A percentile compares a stretch with the other conserved stretches of the same genome.
Conservation (phyloP, 306 rosid species). For the Bauhinia variegata region DNA sequence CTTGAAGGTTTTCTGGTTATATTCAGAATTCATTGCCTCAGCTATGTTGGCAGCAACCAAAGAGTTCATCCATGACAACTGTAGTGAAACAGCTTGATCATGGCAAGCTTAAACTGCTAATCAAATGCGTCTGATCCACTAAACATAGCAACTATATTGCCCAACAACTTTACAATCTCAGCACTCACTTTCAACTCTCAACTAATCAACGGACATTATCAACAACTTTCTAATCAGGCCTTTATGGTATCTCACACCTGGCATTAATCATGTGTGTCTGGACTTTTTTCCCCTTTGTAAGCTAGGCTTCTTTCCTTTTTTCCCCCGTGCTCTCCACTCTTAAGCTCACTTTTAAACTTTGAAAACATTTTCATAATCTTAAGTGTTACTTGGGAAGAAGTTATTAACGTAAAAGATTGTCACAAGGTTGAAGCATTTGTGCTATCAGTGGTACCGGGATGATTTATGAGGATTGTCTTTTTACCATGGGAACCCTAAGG, state of each 20-base stretch:
- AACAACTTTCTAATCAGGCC: slow-evolving; percentile 90
- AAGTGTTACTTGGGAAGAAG: slow-evolving; percentile 5
- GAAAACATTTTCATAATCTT: background rate
- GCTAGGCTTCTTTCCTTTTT: slow-evolving; percentile 32
- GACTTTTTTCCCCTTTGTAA: slow-evolving; percentile 31
- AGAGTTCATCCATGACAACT: slow-evolving; percentile 97
- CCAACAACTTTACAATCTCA: slow-evolving; percentile 94
- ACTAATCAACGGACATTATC: slow-evolving; percentile 98
- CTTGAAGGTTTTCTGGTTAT: slow-evolving; percentile 91
- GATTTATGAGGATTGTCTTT: slow-evolving; percentile 24
- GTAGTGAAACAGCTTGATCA: slow-evolving; percentile 97
- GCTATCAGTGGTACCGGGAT: slow-evolving; percentile 8
- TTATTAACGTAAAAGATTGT: slow-evolving; percentile 13
- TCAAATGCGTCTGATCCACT: slow-evolving; percentile 92
- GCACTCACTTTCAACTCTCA: slow-evolving; percentile 94
- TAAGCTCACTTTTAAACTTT: background rate
- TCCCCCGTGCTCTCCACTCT: no score
- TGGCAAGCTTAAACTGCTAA: slow-evolving; percentile 95
- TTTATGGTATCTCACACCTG: slow-evolving; percentile 87
- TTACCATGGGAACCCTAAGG: slow-evolving; percentile 22
- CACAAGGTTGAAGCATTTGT: slow-evolving; percentile 11
- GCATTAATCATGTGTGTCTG: slow-evolving; percentile 62
- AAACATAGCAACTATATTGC: slow-evolving; percentile 98
- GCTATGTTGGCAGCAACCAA: slow-evolving; percentile 98
- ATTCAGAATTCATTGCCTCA: slow-evolving; percentile 94